Base-by-base conservation (phyloP, 1,139 yeast species). In the Saccharomyces hybrid region DNA sequence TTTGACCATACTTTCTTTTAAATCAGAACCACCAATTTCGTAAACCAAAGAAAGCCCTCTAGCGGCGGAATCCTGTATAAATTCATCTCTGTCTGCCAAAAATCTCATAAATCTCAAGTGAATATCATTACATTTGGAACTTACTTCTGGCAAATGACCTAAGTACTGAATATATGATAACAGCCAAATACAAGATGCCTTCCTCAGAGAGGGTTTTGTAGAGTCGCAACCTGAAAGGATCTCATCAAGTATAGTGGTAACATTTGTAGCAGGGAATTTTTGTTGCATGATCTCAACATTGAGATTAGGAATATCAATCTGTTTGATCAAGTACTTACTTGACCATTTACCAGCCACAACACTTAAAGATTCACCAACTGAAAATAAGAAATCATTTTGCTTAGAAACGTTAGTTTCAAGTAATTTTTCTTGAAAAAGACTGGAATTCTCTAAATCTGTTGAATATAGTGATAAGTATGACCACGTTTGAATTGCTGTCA, bases 61-160 rank as follows among this genome's bases (percentile, higher is more conserved):
- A 0, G 96, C 85, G 0, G 98, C 97, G 13, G 95, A 80, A 59
- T 93, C 98, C 66, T 91, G 98, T 23, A 91, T 76, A 28, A 90
- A 73, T 48, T 91, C 96, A 65, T 90, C 96, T 55, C 84, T 74
- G 58, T 86, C 95, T 0, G 88, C 83, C 55, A 90, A 74, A 63
- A 86, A 87, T 57, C 78, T 76, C 88, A 85, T 80, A 62, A 93
- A 90, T 0, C 87, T 73, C 8, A 79, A 66, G 66, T 93, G 97
- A 46, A 90, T 81, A 1, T 70, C 72, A 53, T 72, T 69, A 5
- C 64, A 61, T n/a, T 53, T 54, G 1, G 51, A 53, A 5, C 41
- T 48, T 0, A 87, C 71, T 0, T 68, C 68, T 0, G 74, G 65
- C 5, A 76, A 66, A 48, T 79, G 76, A 2, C 85, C 83, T 65